Conservation (phyloP, 257 asterid genomes). For the Solanum virginianum region DNA sequence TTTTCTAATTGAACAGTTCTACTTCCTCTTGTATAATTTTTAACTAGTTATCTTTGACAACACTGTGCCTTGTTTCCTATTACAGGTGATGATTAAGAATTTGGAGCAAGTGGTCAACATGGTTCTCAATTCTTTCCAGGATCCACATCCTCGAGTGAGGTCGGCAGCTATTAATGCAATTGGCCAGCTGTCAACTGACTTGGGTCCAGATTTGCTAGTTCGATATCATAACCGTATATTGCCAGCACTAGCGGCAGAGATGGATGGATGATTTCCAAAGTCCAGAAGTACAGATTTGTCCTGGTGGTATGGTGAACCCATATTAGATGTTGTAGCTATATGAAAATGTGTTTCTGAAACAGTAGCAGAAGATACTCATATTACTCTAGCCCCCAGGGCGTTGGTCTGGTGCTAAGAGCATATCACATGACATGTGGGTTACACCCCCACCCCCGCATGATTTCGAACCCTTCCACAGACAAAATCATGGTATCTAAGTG, state of each 20-base stretch:
- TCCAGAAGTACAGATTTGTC: conserved; percentile 90
- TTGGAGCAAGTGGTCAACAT: conserved; percentile 79
- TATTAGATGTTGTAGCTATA: background rate
- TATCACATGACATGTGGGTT: background rate
- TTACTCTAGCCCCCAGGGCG: background rate
- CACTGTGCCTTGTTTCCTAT: background rate
- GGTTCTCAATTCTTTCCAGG: conserved; percentile 92
- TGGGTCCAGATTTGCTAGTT: conserved; percentile 95
- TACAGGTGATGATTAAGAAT: conserved; percentile 81
- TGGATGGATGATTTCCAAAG: conserved; percentile 76
- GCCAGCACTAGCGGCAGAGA: conserved; percentile 76
- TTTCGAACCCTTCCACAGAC: background rate
- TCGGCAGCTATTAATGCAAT: conserved; percentile 99
- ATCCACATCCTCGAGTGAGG: conserved; percentile 94
- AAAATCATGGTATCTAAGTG: background rate
- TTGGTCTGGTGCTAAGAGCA: background rate
- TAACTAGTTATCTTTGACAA: background rate
- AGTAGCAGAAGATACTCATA: background rate
- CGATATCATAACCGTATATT: conserved; percentile 68
- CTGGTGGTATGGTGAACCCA: background rate
- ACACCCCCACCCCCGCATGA: background rate
- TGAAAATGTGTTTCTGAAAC: background rate
- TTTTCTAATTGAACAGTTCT: background rate
- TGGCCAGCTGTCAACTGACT: conserved; percentile 95
- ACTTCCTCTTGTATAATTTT: background rate